Base-by-base conservation (phyloP, 163 green algal species). In the Scenedesmus sp. region DNA sequence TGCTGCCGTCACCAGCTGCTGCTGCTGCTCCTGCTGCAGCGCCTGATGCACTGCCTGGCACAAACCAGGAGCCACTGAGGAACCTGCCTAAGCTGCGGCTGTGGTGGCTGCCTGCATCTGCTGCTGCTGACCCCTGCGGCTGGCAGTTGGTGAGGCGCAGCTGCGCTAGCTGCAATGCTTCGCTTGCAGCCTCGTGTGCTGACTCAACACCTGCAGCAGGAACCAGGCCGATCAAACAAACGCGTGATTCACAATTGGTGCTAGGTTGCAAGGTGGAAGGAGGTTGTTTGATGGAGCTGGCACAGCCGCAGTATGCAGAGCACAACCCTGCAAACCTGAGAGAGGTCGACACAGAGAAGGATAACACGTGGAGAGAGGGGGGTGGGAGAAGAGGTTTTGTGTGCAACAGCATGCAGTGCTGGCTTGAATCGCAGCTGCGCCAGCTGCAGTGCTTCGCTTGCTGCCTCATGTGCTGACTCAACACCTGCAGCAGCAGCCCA, bases 111-210 rank as follows among this genome's bases (percentile, higher is more conserved):
- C 23, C 60, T 13, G 34, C 55, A 34, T 56, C 55, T 56, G 79
- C 2, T 70, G 84, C 84, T 34, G 62, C 64, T 56, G 57, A 18
- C 8, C 6, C n/a, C 7, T n/a, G 23, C 2, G 87, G 81, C 10
- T 82, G 88, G 62, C 88, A 92, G 64, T 84, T 73, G 20, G n/a
- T 23, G 20, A 92, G 62, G 18, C 88, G 88, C 64, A 88, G 62
- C 55, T 92, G 64, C 10, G 88, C 88, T 12, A 92, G 66, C 82
- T 92, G 81, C 64, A 79, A 59, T 52, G 85, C 64, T 66, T 92
- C 88, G 9, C n/a, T 55, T 9, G 88, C 88, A 26, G 62, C 59
- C n/a, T 92, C 88, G 62, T 89, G 83, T 4, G 9, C 77, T 34
- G 81, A 52, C 23, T n/a, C 20, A 8, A 76, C 81, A 59, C 46